Evolutionary conservation across 164 flowering plant genomes (phyloP), one percentile per base, ranked within the genome.

Genomic region (Cinnamomum chago): DNA sequence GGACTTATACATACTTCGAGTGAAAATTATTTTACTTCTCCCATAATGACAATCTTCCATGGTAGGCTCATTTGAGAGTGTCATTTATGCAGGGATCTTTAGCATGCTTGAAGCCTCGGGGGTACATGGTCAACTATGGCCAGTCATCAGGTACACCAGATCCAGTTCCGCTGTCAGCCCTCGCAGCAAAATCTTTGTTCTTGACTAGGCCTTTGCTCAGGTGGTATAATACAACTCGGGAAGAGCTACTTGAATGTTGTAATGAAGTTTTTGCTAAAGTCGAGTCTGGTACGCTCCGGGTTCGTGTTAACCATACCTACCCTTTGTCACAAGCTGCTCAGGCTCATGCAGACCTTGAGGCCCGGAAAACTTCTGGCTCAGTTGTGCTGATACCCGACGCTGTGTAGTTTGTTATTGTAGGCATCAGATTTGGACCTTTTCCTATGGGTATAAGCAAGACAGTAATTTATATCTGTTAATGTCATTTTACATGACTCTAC

Each of bases 111-210:
- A 90, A 86, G 80, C 6, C 72, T 68, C 87, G 93, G 0, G 98
- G 98, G 0, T 88, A 89, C 88, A 85, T 95, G 97, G 93, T 92
- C 80, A 86, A 80, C 77, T 92, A 88, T 66, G 97, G 98, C n/a
- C 95, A 89, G 80, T 87, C 97, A 33, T 95, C 98, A 1, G 98
- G 97, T 2, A n/a, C 71, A 22, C 90, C 93, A 17, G 97, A 92
- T 24, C 94, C 98, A 11, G 79, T 94, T 60, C 96, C 96, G 11
- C 68, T 92, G 76, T 77, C 98, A 6, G 89, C 88, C 35, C 86
- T 94, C 40, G 92, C 83, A 1, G 73, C 81, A 0, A 94, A 91
- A 76, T 88, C 95, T 18, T 81, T 94, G 78, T 92, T 88, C 85
- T 77, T 94, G 85, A 92, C 97, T 2, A 85, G 95, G 87, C 92